phyloP scores from a whole-genome alignment of 345 rosid species.

The Sisymbrium altissimum region DNA sequence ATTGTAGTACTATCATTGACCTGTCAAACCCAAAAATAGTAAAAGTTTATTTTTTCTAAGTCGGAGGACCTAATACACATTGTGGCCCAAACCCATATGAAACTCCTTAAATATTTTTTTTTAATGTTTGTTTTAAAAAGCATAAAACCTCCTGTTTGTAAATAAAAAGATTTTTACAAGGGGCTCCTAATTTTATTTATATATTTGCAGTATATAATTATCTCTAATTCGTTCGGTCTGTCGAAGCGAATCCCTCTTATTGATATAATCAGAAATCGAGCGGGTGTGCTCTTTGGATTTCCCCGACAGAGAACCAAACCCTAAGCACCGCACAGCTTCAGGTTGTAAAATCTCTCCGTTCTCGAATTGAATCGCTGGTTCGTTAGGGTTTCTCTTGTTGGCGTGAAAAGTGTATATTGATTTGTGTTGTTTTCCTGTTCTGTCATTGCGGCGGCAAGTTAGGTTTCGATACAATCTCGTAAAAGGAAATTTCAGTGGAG shows the following conservation, averaged over 20 bases:
- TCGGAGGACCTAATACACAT: background rate
- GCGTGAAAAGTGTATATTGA: background rate
- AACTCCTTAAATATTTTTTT: background rate
- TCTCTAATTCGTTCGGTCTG: background rate
- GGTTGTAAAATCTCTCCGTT: background rate
- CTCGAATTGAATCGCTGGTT: constrained; percentile 1
- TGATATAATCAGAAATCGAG: constrained; percentile 9
- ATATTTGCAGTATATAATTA: background rate
- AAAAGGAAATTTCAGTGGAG: constrained; percentile 26
- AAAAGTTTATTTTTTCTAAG: background rate
- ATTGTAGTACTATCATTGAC: background rate
- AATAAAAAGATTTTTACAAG: background rate
- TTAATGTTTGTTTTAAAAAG: background rate
- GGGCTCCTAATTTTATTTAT: background rate
- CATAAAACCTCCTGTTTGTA: background rate
- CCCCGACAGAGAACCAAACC: constrained; percentile 25
- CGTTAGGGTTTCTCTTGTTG: constrained; percentile 24
- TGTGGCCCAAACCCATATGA: constrained; percentile 4
- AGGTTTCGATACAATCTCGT: constrained; percentile 29
- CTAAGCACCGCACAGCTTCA: constrained; percentile 6
- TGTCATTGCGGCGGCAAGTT: constrained; percentile 26
- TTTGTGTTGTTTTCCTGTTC: background rate
- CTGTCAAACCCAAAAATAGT: background rate
- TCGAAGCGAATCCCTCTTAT: background rate
- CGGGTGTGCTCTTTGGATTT: constrained; percentile 7